A percentile compares a stretch with the other conserved stretches of the same genome.
Conservation (phyloP, 257 asterid genomes). For the Solanum commersonii region DNA sequence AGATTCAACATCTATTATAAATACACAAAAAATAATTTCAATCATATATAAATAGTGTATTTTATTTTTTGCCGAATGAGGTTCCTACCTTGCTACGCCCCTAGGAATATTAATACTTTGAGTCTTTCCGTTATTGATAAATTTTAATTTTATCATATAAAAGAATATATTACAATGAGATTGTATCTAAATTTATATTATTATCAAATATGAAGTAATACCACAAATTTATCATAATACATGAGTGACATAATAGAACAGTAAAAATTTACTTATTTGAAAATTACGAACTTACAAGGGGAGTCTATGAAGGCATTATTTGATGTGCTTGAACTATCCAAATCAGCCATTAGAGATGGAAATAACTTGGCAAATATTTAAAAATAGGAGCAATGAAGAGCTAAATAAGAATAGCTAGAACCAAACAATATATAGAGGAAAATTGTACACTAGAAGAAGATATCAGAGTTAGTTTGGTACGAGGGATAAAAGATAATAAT, state of each 20-base stretch:
- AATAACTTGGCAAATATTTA: background rate
- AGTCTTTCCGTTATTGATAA: background rate
- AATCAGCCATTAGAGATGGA: constrained; percentile 5
- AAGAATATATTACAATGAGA: no score
- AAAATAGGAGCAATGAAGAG: background rate
- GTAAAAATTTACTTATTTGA: no score
- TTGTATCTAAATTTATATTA: no score
- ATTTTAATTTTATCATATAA: no score
- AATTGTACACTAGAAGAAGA: background rate
- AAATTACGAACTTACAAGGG: no score
- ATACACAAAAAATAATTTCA: no score
- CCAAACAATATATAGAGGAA: background rate
- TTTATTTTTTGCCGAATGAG: background rate
- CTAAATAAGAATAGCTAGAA: background rate
- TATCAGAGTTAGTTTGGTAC: background rate
- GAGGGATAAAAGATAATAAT: background rate
- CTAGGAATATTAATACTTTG: no score
- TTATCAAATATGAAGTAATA: background rate
- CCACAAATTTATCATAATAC: background rate
- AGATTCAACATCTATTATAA: no score
- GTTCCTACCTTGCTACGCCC: background rate
- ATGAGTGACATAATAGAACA: no score
- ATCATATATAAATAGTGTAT: no score
- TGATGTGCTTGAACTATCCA: background rate
- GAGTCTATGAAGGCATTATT: background rate